Evolutionary conservation across 73 alveolate species (phyloP).

Genomic region (Tetrahymena malaccensis): DNA sequence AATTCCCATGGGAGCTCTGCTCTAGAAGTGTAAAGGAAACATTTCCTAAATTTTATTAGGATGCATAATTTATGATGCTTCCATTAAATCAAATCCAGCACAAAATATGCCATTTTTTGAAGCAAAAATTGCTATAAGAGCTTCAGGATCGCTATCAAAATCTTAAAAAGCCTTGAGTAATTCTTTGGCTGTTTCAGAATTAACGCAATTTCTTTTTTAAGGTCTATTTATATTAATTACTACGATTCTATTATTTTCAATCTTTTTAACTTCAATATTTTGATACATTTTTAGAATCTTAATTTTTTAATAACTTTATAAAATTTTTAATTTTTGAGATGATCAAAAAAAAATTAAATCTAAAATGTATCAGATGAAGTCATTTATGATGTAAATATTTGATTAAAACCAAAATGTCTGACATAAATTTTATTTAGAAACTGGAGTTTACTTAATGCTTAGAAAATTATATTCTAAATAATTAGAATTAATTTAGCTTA

Average conservation of each 20-base stretch:
- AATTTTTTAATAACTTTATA: too few species aligned
- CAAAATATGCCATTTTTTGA: not conserved
- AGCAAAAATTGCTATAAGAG: not conserved
- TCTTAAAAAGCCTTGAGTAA: not conserved
- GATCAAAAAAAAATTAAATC: too few species aligned
- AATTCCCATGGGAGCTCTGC: not conserved
- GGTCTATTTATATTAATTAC: not conserved
- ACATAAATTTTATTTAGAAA: too few species aligned
- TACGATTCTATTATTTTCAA: not conserved
- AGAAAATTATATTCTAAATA: too few species aligned
- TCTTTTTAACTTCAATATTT: not conserved
- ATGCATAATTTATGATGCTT: not conserved
- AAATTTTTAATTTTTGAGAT: too few species aligned
- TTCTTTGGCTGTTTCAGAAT: not conserved
- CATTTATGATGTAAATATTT: not conserved
- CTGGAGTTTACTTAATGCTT: too few species aligned
- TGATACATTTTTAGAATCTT: not conserved
- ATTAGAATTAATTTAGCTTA: too few species aligned
- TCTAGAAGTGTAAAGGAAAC: not conserved
- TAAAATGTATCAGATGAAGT: not conserved
- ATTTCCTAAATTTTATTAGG: not conserved
- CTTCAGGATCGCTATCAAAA: not conserved
- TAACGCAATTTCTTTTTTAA: not conserved
- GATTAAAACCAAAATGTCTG: not conserved
- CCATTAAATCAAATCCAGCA: constrained; percentile 6